Conservation (phyloP, 2,329 filamentous ascomycete genomes). For the Hymenoscyphus infarciens region DNA sequence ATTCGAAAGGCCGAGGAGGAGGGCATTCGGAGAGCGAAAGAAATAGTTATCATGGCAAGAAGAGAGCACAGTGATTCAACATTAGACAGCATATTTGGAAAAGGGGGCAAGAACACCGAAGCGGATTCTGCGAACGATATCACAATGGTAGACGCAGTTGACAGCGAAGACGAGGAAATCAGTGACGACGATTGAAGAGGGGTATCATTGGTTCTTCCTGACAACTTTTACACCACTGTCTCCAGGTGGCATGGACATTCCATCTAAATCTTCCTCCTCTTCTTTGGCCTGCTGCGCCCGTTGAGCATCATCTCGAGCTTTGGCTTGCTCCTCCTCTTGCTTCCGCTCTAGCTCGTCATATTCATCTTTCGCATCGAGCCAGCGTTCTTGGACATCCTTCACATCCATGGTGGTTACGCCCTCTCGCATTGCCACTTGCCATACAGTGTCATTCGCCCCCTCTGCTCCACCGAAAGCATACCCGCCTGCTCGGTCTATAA, state of each 20-base stretch:
- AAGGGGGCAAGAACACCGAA: constrained; percentile 24
- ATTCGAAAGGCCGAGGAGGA: constrained; percentile 91
- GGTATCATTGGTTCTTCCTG: constrained; percentile 56
- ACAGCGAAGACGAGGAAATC: constrained; percentile 45
- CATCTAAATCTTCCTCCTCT: constrained; percentile 44
- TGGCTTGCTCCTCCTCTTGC: constrained; percentile 72
- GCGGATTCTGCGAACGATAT: constrained; percentile 38
- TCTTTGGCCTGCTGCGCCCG: constrained; percentile 31
- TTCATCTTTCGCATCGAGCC: constrained; percentile 86
- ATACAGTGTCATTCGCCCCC: constrained; percentile 93
- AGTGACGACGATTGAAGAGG: constrained; percentile 41
- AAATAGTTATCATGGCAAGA: constrained; percentile 65
- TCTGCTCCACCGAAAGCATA: constrained; percentile 91
- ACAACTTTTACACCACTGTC: constrained; percentile 68
- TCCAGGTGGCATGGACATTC: constrained; percentile 46
- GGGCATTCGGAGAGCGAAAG: constrained; percentile 73
- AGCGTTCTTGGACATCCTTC: constrained; percentile 89
- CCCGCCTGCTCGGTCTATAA: constrained; percentile 87
- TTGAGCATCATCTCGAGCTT: constrained; percentile 41
- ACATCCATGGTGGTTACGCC: constrained; percentile 73
- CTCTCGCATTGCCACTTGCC: constrained; percentile 89
- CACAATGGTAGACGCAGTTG: constrained; percentile 45
- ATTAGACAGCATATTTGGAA: constrained; percentile 41
- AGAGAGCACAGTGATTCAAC: constrained; percentile 41
- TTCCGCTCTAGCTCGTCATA: constrained; percentile 77